These are phyloP conservation scores for Eutrema salsugineum DNA, from an alignment of 441 rosid species.

Conservation along the genomic window DNA sequence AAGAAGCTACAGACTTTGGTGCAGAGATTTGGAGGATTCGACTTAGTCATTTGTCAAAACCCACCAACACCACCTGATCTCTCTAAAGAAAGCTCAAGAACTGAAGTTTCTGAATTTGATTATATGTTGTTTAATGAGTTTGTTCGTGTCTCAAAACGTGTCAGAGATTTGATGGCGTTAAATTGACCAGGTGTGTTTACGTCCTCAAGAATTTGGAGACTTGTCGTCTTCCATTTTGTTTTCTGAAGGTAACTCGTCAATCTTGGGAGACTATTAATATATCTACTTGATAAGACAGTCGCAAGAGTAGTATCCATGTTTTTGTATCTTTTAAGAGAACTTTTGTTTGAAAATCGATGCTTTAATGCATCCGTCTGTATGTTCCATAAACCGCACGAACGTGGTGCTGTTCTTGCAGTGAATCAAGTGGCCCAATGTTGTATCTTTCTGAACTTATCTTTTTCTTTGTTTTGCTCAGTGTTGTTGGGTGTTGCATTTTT, in stretches of 20 bases:
- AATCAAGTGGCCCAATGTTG: not conserved
- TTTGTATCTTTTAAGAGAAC: not conserved
- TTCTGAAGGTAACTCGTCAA: not conserved
- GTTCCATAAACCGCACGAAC: not conserved
- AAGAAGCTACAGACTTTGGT: slow-evolving; percentile 46
- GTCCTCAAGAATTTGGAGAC: not conserved
- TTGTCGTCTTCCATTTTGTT: not conserved
- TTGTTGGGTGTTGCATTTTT: not conserved
- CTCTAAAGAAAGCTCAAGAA: slow-evolving; percentile 26
- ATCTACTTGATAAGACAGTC: not conserved
- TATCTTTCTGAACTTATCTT: not conserved
- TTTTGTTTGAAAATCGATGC: not conserved
- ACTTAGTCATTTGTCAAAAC: slow-evolving; percentile 72
- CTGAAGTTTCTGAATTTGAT: slow-evolving; percentile 41
- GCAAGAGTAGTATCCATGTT: not conserved
- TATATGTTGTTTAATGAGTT: slow-evolving; percentile 65
- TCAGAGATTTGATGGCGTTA: slow-evolving; percentile 42
- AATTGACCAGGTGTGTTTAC: slow-evolving; percentile 12
- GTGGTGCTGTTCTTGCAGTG: not conserved
- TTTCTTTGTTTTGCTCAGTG: not conserved
- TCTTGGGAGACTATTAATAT: not conserved
- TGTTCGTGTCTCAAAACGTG: slow-evolving; percentile 67
- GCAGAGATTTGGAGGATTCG: slow-evolving; percentile 63
- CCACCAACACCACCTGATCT: slow-evolving; percentile 38
- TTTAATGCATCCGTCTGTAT: not conserved